These are phyloP conservation scores for Fusarium papillatum DNA, from an alignment of 2,329 filamentous ascomycete species.

Conservation along the genomic window DNA sequence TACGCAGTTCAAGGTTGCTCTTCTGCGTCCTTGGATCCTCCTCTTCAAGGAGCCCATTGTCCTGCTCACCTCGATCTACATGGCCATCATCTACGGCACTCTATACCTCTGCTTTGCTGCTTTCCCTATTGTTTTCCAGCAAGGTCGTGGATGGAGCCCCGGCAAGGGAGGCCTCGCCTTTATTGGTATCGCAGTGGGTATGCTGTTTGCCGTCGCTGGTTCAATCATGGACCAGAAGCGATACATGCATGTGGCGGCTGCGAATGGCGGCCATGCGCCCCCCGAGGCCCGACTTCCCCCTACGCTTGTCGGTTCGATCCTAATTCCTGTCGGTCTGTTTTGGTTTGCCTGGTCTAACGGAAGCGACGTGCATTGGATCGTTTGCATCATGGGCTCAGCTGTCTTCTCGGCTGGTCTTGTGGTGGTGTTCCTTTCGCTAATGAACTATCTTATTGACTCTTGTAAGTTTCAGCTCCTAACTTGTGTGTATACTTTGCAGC, in stretches of 20 bases:
- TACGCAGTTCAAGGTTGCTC: slow-evolving; percentile 66
- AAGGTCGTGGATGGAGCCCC: slow-evolving; percentile 67
- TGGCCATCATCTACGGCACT: slow-evolving; percentile 70
- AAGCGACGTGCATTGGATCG: slow-evolving; percentile 68
- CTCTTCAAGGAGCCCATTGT: slow-evolving; percentile 78
- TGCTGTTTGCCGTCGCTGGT: slow-evolving; percentile 68
- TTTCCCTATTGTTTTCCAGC: slow-evolving; percentile 74
- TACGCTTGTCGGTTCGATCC: slow-evolving; percentile 69
- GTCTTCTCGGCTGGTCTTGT: slow-evolving; percentile 70
- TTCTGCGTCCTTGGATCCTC: slow-evolving; percentile 75
- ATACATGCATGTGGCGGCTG: slow-evolving; percentile 60
- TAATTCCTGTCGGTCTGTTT: slow-evolving; percentile 72
- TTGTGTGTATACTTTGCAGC: neutral
- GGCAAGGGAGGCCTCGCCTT: slow-evolving; percentile 74
- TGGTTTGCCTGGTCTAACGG: slow-evolving; percentile 77
- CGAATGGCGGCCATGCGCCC: slow-evolving; percentile 67
- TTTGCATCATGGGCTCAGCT: slow-evolving; percentile 58
- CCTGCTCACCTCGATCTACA: slow-evolving; percentile 72
- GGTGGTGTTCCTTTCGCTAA: slow-evolving; percentile 74
- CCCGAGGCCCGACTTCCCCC: slow-evolving; percentile 75
- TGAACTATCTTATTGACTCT: slow-evolving; percentile 78
- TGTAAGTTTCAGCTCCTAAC: slow-evolving; percentile 49
- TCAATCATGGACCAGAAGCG: slow-evolving; percentile 66
- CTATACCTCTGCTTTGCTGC: slow-evolving; percentile 68
- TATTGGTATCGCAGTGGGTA: slow-evolving; percentile 74